Base-by-base conservation (phyloP, 371 early-diverging fungal genomes). In the Coemansia sp. region DNA sequence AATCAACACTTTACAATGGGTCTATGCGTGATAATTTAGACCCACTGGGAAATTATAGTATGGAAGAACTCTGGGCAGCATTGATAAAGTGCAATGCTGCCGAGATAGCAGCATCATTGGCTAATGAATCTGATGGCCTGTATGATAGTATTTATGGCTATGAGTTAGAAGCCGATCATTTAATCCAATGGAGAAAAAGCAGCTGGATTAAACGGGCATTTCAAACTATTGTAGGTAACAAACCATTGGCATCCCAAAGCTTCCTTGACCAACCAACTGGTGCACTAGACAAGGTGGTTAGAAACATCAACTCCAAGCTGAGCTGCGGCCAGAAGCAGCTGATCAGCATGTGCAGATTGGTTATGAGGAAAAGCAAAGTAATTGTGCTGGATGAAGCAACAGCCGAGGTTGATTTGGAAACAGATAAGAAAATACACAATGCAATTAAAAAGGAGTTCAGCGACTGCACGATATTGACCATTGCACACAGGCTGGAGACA, bases 301-400 rank as follows among this genome's bases (percentile, higher is more conserved):
- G 24, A 24, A 24, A 24, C 24, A 24, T 24, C 24, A 24, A 24
- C 24, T 24, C 24, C 24, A 24, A 48, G 48, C 48, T 66, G 18
- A 66, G 60, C 55, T 47, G 36, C 18, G 91, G 91, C 7, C 84
- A 90, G 66, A 67, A 83, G 46, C 89, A 90, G 55, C 77, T 89
- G 65, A 75, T 90, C 54, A 81, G 86, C 39, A 70, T 90, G 16
- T 83, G 84, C 18, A 80, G 90, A 36, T 34, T 86, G 4, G 65
- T 88, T 34, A 64, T 89, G 24, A 67, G 77, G 31, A 64, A 76
- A 55, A 66, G 81, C 36, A 65, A 75, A 62, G 80, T 81, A 43
- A 77, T 87, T 1, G 80, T 89, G n/a, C 71, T 89, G 56, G 88
- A 89, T 47, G 90, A 90, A 64, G 87, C 85, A 38, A 83, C 81